Base-by-base conservation (phyloP, 1,284 basidiomycete species). In the Neolentinus lepideus region DNA sequence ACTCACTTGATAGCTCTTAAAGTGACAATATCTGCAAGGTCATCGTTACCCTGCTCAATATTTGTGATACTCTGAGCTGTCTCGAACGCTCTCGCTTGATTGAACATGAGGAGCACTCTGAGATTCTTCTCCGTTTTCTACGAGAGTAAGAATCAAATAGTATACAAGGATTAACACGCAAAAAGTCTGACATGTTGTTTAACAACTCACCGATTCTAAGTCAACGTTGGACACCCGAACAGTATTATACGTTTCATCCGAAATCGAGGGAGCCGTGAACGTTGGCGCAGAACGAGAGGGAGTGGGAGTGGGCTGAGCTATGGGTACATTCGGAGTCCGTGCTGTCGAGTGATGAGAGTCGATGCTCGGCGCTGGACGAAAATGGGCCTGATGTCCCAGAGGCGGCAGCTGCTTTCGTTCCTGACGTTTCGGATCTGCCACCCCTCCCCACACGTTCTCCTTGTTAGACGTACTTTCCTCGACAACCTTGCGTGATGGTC, bases 401-500 rank as follows among this genome's bases (percentile, higher is more conserved):
- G 19, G 38, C 19, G 8, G 38, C 12, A 8, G 38, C 4, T 43
- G 38, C 8, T 16, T 4, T 43, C 19, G 38, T 21, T 43, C 38
- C 6, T 43, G 38, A 16, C 8, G n/a, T 6, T n/a, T 21, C 4
- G 19, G 8, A 21, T 43, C n/a, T 16, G 38, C 16, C 38, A 21
- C 19, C 6, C 3, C 38, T 4, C 38, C 16, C 19, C 38, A 16
- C 38, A 10, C 57, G 46, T 2, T 31, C 26, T 16, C 51, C 66
- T 35, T 57, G 29, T 38, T 59, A 60, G 12, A 4, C 12, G 12
- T 12, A 25, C 64, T 19, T 53, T 75, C 75, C 61, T 80, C 38
- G 3, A 21, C 6, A 43, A 16, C 78, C 59, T 76, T 75, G 51
- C 71, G 65, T 1, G 62, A 59, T 3, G 57, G 56, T 8, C 53